Percentiles rank a stretch among this genome's conserved stretches.
phyloP scores from a whole-genome alignment of 1,284 basidiomycete genomes.

The Ustanciosporium gigantosporum region DNA sequence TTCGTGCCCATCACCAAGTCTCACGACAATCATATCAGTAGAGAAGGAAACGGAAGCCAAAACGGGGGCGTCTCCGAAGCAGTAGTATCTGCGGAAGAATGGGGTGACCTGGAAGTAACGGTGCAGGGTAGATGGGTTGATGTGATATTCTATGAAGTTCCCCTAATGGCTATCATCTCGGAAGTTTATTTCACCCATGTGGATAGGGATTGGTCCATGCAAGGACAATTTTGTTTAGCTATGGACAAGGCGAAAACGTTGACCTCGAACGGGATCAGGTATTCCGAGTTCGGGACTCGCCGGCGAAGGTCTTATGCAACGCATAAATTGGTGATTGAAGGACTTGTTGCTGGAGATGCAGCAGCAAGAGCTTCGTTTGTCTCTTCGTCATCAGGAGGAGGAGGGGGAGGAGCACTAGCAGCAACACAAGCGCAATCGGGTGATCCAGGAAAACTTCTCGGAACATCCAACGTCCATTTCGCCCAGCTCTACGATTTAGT shows the following conservation, averaged over 20 bases:
- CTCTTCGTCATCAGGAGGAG: neutral
- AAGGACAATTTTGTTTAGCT: constrained; percentile 75
- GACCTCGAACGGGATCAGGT: constrained; percentile 72
- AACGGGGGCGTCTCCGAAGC: neutral
- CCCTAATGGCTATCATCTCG: constrained; percentile 84
- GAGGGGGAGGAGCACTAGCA: too few species aligned
- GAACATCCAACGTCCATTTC: constrained; percentile 56
- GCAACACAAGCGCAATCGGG: neutral
- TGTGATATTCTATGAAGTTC: constrained; percentile 94
- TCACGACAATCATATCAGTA: too few species aligned
- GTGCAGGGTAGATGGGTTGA: constrained; percentile 81
- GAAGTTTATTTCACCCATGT: constrained; percentile 74
- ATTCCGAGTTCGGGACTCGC: constrained; percentile 93
- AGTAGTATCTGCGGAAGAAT: constrained; percentile 62
- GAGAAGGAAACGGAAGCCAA: too few species aligned
- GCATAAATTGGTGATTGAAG: constrained; percentile 78
- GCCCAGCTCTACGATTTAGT: constrained; percentile 44
- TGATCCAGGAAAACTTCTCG: constrained; percentile 69
- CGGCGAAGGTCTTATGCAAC: constrained; percentile 77
- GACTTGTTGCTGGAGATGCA: constrained; percentile 69
- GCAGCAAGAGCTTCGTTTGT: neutral
- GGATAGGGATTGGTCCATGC: constrained; percentile 79
- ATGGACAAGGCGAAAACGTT: constrained; percentile 71
- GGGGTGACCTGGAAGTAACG: constrained; percentile 75
- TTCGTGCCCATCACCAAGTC: constrained; percentile 67